Evolutionary conservation across 2,329 filamentous ascomycete species (phyloP), one percentile per base, ranked within the genome.

Genomic region (Cercospora sojina): DNA sequence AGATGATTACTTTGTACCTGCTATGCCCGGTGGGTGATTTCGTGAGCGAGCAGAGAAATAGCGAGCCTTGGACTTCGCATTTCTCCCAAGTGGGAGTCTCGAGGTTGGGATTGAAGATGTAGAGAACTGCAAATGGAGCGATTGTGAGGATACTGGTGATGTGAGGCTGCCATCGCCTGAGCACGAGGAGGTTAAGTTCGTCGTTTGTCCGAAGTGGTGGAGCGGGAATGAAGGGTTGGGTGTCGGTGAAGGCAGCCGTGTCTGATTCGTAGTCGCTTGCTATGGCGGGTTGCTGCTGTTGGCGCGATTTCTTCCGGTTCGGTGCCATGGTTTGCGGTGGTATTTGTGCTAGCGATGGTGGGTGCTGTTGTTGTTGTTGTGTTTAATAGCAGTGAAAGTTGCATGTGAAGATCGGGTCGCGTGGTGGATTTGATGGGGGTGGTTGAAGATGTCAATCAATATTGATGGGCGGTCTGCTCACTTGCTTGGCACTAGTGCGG

Each of bases 91-190:
- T 80, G 7, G 47, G 47, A 27, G 47, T 23, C 61, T 86, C 82
- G 2, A 87, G 84, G 4, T 83, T 79, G 56, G 87, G 83, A 68
- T 85, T 87, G 81, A 96, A 95, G 57, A 86, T 86, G 83, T 97
- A 98, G 71, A 97, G 86, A 38, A 95, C 91, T 27, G 91, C 91
- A 74, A 94, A 96, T 32, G 91, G 90, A 5, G 92, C 92, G 71
- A 95, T 90, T 69, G 90, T 90, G 70, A 92, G 83, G 75, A 97
- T 92, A 61, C 84, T 82, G 66, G 83, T 83, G 70, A 97, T 87
- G 65, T 87, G 85, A 32, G 92, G 91, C 66, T 92, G 87, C 80
- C 97, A 91, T 71, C 92, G 91, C 66, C 86, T 88, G 38, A 98
- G 85, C 43, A 97, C 94, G 58, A 87, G 84, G 71, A 96, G 85